Percentiles rank a stretch among this genome's conserved stretches.
Conservation (phyloP, 164 flowering plant genomes). For the Aristolochia contorta region DNA sequence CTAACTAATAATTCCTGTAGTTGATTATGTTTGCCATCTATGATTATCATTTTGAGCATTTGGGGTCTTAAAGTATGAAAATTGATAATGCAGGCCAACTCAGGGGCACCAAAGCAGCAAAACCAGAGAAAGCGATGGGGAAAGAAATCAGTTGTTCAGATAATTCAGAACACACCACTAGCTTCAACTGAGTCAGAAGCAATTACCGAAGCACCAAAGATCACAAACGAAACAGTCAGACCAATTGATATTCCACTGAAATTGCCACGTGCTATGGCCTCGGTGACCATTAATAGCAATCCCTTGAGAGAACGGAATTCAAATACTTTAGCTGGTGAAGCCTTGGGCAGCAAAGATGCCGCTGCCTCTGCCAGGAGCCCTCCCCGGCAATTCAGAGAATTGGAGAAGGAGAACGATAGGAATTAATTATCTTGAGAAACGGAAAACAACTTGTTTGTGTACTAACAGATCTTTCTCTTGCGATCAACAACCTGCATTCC, state of each 20-base stretch:
- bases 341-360: slow-evolving; percentile 25
- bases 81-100: slow-evolving; percentile 36
- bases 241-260: slow-evolving; percentile 40
- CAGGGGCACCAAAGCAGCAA: slow-evolving; percentile 38
- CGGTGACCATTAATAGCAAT: slow-evolving; percentile 34
- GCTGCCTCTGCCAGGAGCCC: slow-evolving; percentile 28
- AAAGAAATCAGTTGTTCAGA: slow-evolving; percentile 43
- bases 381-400: slow-evolving; percentile 24
- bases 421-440: slow-evolving; percentile 1
- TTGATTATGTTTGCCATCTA: too few species aligned
- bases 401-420: slow-evolving; percentile 62
- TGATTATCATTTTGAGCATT: too few species aligned
- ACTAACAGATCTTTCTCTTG: too few species aligned
- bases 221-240: slow-evolving; percentile 14
- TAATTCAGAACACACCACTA: slow-evolving; percentile 39
- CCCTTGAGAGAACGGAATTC: slow-evolving; percentile 63
- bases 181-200: slow-evolving; percentile 23
- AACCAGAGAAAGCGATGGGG: slow-evolving; percentile 72
- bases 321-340: slow-evolving; percentile 25
- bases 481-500: too few species aligned
- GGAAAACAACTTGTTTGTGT: too few species aligned
- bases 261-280: slow-evolving; percentile 73
- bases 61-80: too few species aligned
- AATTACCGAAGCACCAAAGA: slow-evolving; percentile 20
- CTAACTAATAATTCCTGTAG: too few species aligned